phyloP scores from a whole-genome alignment of 2,329 filamentous ascomycete species.

The Ophiosphaerella narmari region DNA sequence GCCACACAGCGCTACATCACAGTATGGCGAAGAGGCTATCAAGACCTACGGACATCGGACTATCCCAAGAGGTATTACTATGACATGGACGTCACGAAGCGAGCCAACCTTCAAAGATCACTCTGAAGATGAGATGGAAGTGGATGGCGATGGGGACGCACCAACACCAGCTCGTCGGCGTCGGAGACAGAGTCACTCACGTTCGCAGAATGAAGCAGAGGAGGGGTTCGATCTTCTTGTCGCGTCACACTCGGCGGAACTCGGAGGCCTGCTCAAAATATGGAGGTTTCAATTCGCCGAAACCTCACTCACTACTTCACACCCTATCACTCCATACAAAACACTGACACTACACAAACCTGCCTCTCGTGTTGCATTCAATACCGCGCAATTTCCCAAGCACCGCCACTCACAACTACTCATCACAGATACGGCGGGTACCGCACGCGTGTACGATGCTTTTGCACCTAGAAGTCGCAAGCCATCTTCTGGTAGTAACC shows the following conservation, averaged over 20 bases:
- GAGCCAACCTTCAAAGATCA: slow-evolving; percentile 23
- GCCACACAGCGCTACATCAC: slow-evolving; percentile 24
- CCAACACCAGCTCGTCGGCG: slow-evolving; percentile 22
- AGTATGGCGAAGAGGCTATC: slow-evolving; percentile 53
- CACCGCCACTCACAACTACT: slow-evolving; percentile 60
- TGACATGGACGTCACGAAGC: slow-evolving; percentile 55
- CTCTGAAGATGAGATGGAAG: slow-evolving; percentile 43
- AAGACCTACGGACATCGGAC: slow-evolving; percentile 57
- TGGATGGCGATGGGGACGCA: slow-evolving; percentile 34
- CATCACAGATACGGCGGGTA: slow-evolving; percentile 59
- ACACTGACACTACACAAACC: slow-evolving; percentile 55
- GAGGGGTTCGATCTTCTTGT: slow-evolving; percentile 48
- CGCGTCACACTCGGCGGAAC: slow-evolving; percentile 48
- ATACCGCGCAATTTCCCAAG: slow-evolving; percentile 57
- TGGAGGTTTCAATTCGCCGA: slow-evolving; percentile 47
- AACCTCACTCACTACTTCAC: slow-evolving; percentile 43
- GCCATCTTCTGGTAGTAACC: slow-evolving; percentile 19
- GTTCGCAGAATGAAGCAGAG: slow-evolving; percentile 19
- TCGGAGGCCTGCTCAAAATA: slow-evolving; percentile 47
- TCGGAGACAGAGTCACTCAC: slow-evolving; percentile 25
- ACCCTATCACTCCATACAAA: slow-evolving; percentile 50
- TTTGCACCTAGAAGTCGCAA: slow-evolving; percentile 45
- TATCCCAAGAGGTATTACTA: slow-evolving; percentile 55
- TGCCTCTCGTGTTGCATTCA: slow-evolving; percentile 59
- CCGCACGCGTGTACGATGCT: slow-evolving; percentile 62